phyloP scores from a whole-genome alignment of 2,329 filamentous ascomycete species.

The Talaromyces albobiverticillius region DNA sequence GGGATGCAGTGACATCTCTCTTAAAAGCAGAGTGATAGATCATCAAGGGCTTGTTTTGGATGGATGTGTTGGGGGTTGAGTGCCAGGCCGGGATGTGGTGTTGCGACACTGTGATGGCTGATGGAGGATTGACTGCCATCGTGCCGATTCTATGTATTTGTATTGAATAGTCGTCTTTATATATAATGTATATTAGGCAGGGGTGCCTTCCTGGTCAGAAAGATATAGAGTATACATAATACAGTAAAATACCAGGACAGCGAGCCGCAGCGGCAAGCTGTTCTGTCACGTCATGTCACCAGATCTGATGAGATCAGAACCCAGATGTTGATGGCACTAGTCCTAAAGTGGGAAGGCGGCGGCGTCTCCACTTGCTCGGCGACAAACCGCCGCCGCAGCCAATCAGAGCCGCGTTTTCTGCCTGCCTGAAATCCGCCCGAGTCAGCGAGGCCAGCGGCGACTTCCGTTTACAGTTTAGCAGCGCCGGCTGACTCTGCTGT shows the following conservation, averaged over 20 bases:
- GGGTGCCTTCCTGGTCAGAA: too few species aligned
- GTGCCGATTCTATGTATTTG: not conserved
- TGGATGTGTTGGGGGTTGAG: conserved; percentile 62
- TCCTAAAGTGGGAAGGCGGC: not conserved
- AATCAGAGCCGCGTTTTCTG: not conserved
- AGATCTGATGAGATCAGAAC: not conserved
- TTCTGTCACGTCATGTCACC: not conserved
- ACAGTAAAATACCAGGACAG: not conserved
- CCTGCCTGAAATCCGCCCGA: not conserved
- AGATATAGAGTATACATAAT: too few species aligned
- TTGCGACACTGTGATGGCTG: conserved; percentile 54
- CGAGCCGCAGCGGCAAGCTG: not conserved
- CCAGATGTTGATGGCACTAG: not conserved
- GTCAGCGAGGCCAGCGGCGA: not conserved
- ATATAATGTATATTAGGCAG: too few species aligned
- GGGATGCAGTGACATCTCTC: conserved; percentile 40
- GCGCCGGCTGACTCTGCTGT: not conserved
- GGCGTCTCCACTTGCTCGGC: not conserved
- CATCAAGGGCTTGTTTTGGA: conserved; percentile 61
- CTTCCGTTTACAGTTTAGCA: conserved; percentile 7
- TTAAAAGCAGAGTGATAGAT: conserved; percentile 63
- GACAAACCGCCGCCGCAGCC: not conserved
- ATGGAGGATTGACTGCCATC: conserved; percentile 44
- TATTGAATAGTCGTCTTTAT: not conserved
- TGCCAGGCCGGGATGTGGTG: conserved; percentile 59